phyloP scores from a whole-genome alignment of 163 green algal species.

The Chlorella variabilis region DNA sequence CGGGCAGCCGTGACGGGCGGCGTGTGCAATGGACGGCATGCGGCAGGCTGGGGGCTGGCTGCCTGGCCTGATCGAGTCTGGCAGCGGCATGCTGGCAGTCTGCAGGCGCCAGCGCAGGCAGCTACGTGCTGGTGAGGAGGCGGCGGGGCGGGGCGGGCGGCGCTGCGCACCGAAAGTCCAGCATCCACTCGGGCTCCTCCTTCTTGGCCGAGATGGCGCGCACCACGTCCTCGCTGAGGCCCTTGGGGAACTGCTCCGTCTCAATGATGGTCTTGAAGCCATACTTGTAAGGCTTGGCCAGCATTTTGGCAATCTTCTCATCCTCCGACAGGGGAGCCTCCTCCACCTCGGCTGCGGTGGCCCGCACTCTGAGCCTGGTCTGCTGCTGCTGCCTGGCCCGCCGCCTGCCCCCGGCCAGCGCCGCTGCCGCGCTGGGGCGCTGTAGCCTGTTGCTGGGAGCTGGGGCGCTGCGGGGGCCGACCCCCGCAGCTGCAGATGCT shows the following conservation, averaged over 20 bases:
- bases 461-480: background rate
- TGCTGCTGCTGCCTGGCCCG: background rate
- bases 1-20: background rate
- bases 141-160: background rate
- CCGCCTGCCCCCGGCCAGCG: background rate
- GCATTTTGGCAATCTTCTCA: conserved; percentile 51
- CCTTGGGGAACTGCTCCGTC: conserved; percentile 86
- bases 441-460: background rate
- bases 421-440: background rate
- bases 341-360: conserved; percentile 22
- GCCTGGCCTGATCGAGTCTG: too few relatives aligned
- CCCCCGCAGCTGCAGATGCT: background rate
- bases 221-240: conserved; percentile 94
- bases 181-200: conserved; percentile 98
- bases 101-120: too few relatives aligned
- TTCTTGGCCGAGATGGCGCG: conserved; percentile 98
- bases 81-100: too few relatives aligned
- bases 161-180: conserved; percentile 87
- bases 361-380: background rate
- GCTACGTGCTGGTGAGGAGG: conserved; percentile 18
- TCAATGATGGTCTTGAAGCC: conserved; percentile 97
- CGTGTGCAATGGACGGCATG: too few relatives aligned
- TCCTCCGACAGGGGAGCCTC: conserved; percentile 44
- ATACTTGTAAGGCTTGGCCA: conserved; percentile 93
- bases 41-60: too few relatives aligned